A percentile compares a stretch with the other conserved stretches of the same genome.
Evolutionary conservation across 1,139 yeast genomes (phyloP).

Genomic region (Meyerozyma carpophila): DNA sequence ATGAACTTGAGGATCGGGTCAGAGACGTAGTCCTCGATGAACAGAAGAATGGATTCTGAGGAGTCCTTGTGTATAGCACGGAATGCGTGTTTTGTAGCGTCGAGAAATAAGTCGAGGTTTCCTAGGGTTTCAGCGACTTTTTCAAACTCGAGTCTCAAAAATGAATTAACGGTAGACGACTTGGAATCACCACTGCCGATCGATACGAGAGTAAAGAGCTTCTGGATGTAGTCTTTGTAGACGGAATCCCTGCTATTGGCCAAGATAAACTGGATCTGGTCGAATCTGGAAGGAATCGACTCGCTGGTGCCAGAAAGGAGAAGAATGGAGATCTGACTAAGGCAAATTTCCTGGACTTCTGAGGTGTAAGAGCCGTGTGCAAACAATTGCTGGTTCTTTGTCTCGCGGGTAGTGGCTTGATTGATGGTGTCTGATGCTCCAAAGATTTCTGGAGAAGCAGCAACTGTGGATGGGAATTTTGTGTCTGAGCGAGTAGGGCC

Average conservation of each 20-base stretch:
- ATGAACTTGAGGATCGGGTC: slow-evolving; percentile 2
- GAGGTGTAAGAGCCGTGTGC: slow-evolving; percentile 1
- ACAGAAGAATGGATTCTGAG: neutral
- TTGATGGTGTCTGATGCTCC: neutral
- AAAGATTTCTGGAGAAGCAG: neutral
- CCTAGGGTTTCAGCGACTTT: neutral
- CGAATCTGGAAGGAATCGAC: neutral
- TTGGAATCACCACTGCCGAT: neutral
- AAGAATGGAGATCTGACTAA: slow-evolving; percentile 3
- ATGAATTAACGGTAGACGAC: neutral
- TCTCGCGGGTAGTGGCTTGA: slow-evolving; percentile 2
- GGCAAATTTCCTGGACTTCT: slow-evolving; percentile 5
- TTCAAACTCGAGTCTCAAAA: neutral
- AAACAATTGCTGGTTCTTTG: slow-evolving; percentile 5
- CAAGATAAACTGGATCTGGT: neutral
- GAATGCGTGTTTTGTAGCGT: neutral
- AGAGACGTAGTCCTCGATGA: slow-evolving; percentile 1
- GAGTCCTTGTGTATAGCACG: neutral
- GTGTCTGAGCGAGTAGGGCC: slow-evolving; percentile 14
- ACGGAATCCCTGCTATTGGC: neutral
- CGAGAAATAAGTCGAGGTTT: neutral
- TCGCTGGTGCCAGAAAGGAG: slow-evolving; percentile 5
- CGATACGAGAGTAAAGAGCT: neutral
- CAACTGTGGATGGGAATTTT: neutral
- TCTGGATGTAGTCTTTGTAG: neutral